Conservation (phyloP, 768 basidiomycete genomes). For the Podaxis carcinomalis region DNA sequence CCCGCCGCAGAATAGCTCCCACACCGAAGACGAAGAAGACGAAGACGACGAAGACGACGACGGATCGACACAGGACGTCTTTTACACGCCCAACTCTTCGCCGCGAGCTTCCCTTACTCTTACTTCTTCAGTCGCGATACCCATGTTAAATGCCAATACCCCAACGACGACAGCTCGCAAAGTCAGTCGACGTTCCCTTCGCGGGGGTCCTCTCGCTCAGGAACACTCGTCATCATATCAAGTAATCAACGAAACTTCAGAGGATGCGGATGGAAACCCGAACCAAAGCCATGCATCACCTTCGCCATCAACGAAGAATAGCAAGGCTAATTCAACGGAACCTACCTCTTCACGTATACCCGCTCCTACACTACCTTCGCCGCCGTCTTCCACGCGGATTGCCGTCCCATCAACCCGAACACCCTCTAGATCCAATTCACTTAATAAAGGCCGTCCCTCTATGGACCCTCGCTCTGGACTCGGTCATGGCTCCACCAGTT, state of each 20-base stretch:
- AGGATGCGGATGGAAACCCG: constrained; percentile 6
- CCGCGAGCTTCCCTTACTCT: constrained; percentile 46
- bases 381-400: constrained; percentile 3
- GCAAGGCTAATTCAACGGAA: constrained; percentile 4
- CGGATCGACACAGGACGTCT: constrained; percentile 34
- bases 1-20: not conserved
- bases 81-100: constrained; percentile 60
- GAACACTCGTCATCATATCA: not conserved
- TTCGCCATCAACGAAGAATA: not conserved
- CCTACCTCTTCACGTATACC: not conserved
- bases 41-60: constrained; percentile 19
- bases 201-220: not conserved
- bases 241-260: not conserved
- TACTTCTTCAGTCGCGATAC: constrained; percentile 24
- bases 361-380: constrained; percentile 1
- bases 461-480: constrained; percentile 5
- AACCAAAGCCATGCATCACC: constrained; percentile 6
- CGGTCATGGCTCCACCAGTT: not conserved
- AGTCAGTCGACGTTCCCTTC: constrained; percentile 23
- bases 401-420: constrained; percentile 25
- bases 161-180: constrained; percentile 18
- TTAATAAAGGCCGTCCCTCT: not conserved
- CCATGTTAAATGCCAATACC: constrained; percentile 22
- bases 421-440: constrained; percentile 15
- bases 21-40: not conserved